Evolutionary conservation across 2,329 filamentous ascomycete species (phyloP), one percentile per base, ranked within the genome.

Genomic region (Didymella arachidicola): DNA sequence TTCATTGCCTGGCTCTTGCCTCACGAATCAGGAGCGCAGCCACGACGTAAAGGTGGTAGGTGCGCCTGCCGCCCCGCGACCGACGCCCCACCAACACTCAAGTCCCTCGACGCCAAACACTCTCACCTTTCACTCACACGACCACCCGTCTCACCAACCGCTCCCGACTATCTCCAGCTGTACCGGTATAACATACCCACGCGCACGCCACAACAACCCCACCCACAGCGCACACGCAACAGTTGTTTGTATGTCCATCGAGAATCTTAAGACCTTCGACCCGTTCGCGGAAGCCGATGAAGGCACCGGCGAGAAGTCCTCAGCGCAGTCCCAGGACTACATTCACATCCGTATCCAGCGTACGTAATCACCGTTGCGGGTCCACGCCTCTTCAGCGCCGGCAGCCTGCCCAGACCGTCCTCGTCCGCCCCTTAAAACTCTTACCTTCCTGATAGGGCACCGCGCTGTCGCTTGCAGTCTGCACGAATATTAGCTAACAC

Each of bases 261-360:
- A 73, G 67, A 97, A 73, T 63, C 68, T 73, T 62, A 71, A 73
- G 66, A 67, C 67, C 67, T 72, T 72, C 66, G 95, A 99, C 90
- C 95, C 95, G 90, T 99, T 99, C 93, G 95, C 95, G 90, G 95
- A 98, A 92, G 95, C 93, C 88, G 95, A 97, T 92, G 94, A 97
- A 89, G 93, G 96, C 82, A 93, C 91, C 81, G 93, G 93, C 86
- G 91, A 96, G 84, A 90, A 89, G 80, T 95, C 95, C 84, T 86
- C 89, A 91, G 80, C 92, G 60, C 68, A 96, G 84, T 80, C 91
- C 48, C 68, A 96, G 84, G 96, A 96, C 83, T 97, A 97, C 81
- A 97, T 98, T 81, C 95, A 98, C 85, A 98, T 99, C 83, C 93
- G 95, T 83, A 98, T 98, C 80, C 95, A 99, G 81, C 95, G 94